Percentiles rank a stretch among this genome's conserved stretches.
Evolutionary conservation across 208 protist genomes (phyloP).

Genomic region (Sergeia podlipaevii): DNA sequence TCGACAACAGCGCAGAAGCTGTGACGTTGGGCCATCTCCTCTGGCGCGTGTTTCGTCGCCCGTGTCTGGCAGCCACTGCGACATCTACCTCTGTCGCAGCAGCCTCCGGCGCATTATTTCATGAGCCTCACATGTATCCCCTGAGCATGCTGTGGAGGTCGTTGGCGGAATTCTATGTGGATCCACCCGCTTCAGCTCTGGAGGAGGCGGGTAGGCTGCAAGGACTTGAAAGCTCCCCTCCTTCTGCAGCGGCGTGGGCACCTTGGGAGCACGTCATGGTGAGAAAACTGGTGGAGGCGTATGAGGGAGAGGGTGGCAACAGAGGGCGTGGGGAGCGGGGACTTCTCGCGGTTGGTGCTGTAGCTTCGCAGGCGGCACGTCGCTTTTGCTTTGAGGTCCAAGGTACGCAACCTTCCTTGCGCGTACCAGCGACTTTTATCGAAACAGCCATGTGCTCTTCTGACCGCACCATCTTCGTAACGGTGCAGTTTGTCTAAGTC

Average conservation of each 20-base stretch:
- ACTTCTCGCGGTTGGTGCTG: no score
- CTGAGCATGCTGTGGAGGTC: no score
- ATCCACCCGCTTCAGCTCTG: no score
- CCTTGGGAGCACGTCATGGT: slow-evolving; percentile 23
- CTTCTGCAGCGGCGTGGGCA: slow-evolving; percentile 20
- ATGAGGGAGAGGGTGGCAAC: slow-evolving; percentile 17
- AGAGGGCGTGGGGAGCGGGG: no score
- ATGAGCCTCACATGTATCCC: no score
- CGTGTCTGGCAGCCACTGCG: slow-evolving; percentile 10
- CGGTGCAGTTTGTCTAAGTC: slow-evolving; percentile 35
- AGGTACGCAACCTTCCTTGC: slow-evolving; percentile 42
- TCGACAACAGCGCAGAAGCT: slow-evolving; percentile 3
- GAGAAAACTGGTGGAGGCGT: slow-evolving; percentile 9
- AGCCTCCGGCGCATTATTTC: no score
- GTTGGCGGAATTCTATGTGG: no score
- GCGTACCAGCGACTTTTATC: slow-evolving; percentile 50
- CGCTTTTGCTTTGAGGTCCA: slow-evolving; percentile 57
- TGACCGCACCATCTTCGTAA: slow-evolving; percentile 59
- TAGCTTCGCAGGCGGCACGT: neutral
- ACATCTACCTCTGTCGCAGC: neutral
- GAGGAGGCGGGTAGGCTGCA: no score
- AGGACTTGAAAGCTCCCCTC: no score
- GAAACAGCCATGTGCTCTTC: slow-evolving; percentile 49
- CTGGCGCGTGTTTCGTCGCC: slow-evolving; percentile 34
- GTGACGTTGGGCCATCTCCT: slow-evolving; percentile 33